Base-by-base conservation (phyloP, 1,284 basidiomycete species). In the Exobasidium rhododendri region DNA sequence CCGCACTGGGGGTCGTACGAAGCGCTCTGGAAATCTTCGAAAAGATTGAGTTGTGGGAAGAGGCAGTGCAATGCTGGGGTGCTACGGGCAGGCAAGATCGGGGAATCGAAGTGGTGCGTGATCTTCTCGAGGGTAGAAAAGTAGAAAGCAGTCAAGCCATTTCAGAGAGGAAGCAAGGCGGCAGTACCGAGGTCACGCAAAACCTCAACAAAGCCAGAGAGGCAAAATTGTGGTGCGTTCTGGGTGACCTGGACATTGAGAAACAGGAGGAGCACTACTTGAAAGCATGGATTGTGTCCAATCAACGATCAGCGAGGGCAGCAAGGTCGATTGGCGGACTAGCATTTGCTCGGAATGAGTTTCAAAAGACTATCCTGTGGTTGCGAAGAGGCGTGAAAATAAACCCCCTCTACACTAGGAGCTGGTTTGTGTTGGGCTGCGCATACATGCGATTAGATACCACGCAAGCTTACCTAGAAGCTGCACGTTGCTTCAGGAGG, bases 371-470 rank as follows among this genome's bases (percentile, higher is more conserved):
- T 0, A 84, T 88, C n/a, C 77, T 80, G 5, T 91, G 86, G 78
- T 60, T 78, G 59, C 83, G 85, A 58, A 83, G 83, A 31, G 92
- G 92, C 1, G 87, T 94, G 0, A 84, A 83, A 22, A 96, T 98
- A 78, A 94, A 97, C 75, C 93, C 96, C 1, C 83, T 97, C 52
- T 85, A 88, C 64, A 83, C 85, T n/a, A 86, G 91, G 13, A 87
- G 89, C 11, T 98, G 96, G 96, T 99, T 97, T 82, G 86, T 96
- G 47, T 85, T 98, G 31, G 96, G 96, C 0, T 97, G 96, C 73
- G 88, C 91, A 7, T 88, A 84, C 67, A 87, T 96, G 81, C 85
- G 89, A 20, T 74, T 85, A 63, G 89, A 94, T 58, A 59, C 62
- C 35, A 78, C 92, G 93, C 84, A 85, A 28, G 20, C 20, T 50